Conservation (phyloP, 2,329 filamentous ascomycete species). For the Fusarium illudens region DNA sequence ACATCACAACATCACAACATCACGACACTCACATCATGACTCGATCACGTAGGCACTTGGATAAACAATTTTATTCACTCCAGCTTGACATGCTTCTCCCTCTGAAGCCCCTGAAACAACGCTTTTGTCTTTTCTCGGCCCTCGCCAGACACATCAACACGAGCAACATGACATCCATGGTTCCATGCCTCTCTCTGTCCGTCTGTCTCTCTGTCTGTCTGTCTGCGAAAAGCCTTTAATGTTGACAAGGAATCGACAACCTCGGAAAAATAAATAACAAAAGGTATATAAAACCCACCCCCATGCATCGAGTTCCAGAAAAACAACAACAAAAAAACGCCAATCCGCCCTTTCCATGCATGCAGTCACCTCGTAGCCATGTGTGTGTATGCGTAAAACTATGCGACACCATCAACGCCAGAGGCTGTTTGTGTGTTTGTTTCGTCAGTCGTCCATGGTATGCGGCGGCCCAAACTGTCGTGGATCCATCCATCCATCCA, state of each 20-base stretch:
- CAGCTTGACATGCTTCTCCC: constrained; percentile 7
- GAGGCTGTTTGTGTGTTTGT: constrained; percentile 15
- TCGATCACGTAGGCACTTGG: not conserved
- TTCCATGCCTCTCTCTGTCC: constrained; percentile 2
- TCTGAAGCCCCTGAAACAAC: constrained; percentile 12
- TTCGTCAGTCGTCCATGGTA: constrained; percentile 26
- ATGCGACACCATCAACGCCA: constrained; percentile 38
- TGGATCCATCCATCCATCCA: constrained; percentile 24
- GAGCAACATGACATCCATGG: not conserved
- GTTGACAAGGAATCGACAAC: constrained; percentile 14
- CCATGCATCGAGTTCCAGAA: constrained; percentile 13
- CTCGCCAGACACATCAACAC: constrained; percentile 1
- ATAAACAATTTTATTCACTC: constrained; percentile 24
- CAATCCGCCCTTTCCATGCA: constrained; percentile 30
- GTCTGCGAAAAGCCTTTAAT: not conserved
- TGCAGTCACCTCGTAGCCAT: constrained; percentile 39
- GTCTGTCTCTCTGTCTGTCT: too few species aligned
- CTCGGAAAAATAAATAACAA: constrained; percentile 32
- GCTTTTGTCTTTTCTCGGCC: constrained; percentile 26
- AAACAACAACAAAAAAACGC: constrained; percentile 41
- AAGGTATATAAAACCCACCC: constrained; percentile 40
- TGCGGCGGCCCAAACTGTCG: constrained; percentile 15
- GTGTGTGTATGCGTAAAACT: constrained; percentile 32
- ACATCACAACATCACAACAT: not conserved
- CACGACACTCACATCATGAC: not conserved